phyloP scores from a whole-genome alignment of 768 basidiomycete genomes.

The Rhizopogon rudus region DNA sequence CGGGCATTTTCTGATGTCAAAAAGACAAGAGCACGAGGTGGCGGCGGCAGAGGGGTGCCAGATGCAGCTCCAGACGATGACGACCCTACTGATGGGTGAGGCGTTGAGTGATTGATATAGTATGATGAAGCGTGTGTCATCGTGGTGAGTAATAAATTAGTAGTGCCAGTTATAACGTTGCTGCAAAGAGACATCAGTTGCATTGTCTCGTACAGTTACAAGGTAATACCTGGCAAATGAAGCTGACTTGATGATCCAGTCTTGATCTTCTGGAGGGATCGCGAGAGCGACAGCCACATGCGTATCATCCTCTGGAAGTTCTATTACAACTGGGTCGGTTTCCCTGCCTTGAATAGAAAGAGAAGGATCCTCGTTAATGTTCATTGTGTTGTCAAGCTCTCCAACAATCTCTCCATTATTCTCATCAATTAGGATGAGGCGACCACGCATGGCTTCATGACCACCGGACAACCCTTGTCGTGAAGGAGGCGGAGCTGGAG shows the following conservation, averaged over 20 bases:
- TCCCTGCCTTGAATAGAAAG: slow-evolving; percentile 46
- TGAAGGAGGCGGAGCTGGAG: slow-evolving; percentile 11
- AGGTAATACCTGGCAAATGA: slow-evolving; percentile 30
- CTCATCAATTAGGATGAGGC: slow-evolving; percentile 69
- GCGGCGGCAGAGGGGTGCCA: background rate
- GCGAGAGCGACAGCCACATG: slow-evolving; percentile 54
- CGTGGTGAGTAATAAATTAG: slow-evolving; percentile 56
- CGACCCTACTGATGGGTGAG: slow-evolving; percentile 34
- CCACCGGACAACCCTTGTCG: slow-evolving; percentile 31
- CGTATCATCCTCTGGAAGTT: slow-evolving; percentile 49
- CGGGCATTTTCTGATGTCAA: slow-evolving; percentile 56
- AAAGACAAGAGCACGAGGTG: slow-evolving; percentile 48
- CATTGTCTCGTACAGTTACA: slow-evolving; percentile 30
- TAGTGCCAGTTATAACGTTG: slow-evolving; percentile 62
- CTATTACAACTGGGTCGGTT: slow-evolving; percentile 66
- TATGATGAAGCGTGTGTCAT: slow-evolving; percentile 56
- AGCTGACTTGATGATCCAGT: slow-evolving; percentile 49
- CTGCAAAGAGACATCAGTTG: slow-evolving; percentile 27
- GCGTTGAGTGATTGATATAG: slow-evolving; percentile 55
- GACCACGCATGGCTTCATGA: slow-evolving; percentile 36
- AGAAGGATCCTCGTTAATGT: slow-evolving; percentile 54
- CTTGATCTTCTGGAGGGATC: slow-evolving; percentile 62
- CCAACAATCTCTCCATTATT: slow-evolving; percentile 68
- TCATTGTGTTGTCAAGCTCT: slow-evolving; percentile 54
- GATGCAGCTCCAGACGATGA: slow-evolving; percentile 19